Conservation (phyloP, 2,329 filamentous ascomycete genomes). For the Aspergillus fijiensis region DNA sequence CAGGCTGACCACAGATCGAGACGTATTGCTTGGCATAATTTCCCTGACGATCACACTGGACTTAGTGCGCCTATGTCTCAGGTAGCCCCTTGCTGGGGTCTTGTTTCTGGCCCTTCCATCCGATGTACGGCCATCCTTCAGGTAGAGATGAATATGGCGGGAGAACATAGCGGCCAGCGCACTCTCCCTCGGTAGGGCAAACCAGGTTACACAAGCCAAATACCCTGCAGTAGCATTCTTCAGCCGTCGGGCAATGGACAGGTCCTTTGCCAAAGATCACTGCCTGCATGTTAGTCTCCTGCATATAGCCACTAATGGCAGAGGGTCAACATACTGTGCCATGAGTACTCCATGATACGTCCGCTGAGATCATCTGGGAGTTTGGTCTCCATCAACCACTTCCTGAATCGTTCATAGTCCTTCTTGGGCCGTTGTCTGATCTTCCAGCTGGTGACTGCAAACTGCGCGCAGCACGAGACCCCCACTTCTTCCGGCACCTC, state of each 20-base stretch:
- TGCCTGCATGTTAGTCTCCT: constrained; percentile 26
- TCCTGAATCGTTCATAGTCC: constrained; percentile 51
- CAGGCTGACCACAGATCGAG: neutral
- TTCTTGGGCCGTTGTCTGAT: constrained; percentile 46
- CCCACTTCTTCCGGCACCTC: constrained; percentile 48
- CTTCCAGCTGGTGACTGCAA: constrained; percentile 51
- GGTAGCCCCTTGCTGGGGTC: constrained; percentile 35
- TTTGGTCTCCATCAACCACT: constrained; percentile 51
- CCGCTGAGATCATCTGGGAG: constrained; percentile 52
- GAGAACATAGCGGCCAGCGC: constrained; percentile 58
- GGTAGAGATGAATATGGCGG: constrained; percentile 60
- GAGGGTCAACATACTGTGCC: constrained; percentile 52
- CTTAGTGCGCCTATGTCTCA: constrained; percentile 23
- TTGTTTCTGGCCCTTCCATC: constrained; percentile 49
- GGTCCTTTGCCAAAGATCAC: constrained; percentile 59
- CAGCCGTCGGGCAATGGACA: constrained; percentile 61
- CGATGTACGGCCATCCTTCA: constrained; percentile 60
- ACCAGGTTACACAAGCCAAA: constrained; percentile 60
- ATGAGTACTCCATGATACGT: constrained; percentile 58
- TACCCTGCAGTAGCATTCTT: constrained; percentile 65
- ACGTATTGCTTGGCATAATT: neutral
- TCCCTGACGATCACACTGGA: neutral
- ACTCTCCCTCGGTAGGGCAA: constrained; percentile 45
- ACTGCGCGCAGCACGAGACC: constrained; percentile 57
- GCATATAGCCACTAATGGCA: neutral